Evolutionary conservation across 139 green algal genomes (phyloP).

Genomic region (Choricystis sp.): DNA sequence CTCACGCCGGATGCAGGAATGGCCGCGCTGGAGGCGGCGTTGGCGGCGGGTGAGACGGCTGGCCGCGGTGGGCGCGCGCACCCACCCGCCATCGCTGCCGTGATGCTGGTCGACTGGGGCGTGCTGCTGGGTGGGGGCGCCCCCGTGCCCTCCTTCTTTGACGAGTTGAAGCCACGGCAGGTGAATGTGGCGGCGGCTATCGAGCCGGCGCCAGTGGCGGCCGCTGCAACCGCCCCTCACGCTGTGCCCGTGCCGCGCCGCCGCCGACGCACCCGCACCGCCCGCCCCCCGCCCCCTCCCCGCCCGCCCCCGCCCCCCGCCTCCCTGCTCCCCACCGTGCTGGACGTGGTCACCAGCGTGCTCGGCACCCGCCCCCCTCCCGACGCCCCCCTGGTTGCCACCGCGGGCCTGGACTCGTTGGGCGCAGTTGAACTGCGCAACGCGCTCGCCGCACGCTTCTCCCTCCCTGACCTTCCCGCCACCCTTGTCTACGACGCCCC

Average conservation of each 20-base stretch:
- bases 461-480: slow-evolving; percentile 12
- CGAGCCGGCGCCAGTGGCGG: too few species aligned
- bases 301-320: too few species aligned
- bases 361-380: slow-evolving; percentile 10
- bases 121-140: not conserved
- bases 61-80: too few species aligned
- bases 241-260: too few species aligned
- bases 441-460: slow-evolving; percentile 17
- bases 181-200: slow-evolving; percentile 3
- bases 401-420: slow-evolving; percentile 56
- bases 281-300: too few species aligned
- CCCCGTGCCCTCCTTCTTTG: slow-evolving; percentile 13
- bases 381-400: slow-evolving; percentile 54
- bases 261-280: not conserved
- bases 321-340: slow-evolving; percentile 1
- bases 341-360: slow-evolving; percentile 8
- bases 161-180: not conserved
- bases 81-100: slow-evolving; percentile 3
- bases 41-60: not conserved
- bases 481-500: slow-evolving; percentile 70
- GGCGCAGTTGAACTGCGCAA: slow-evolving; percentile 62
- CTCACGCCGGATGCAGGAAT: slow-evolving; percentile 27
- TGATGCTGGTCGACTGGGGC: not conserved
- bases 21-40: slow-evolving; percentile 13
- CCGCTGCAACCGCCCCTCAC: too few species aligned